Percentiles rank a stretch among this genome's conserved stretches.
Evolutionary conservation across 768 basidiomycete genomes (phyloP).

Genomic region (Lactarius deliciosus): DNA sequence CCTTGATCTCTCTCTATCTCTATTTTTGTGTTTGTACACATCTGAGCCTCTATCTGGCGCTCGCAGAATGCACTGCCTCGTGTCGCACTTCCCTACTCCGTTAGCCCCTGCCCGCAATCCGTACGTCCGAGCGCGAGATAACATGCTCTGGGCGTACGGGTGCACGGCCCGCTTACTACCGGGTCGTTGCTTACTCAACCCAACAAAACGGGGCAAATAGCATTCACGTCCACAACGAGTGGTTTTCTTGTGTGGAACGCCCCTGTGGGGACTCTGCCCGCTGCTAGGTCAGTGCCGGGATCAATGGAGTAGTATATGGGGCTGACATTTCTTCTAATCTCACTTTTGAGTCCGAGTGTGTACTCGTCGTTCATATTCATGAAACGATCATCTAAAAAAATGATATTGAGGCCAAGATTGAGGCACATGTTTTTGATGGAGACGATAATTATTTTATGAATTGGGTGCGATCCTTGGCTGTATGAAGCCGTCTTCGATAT

Average conservation of each 20-base stretch:
- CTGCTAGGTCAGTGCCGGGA: slow-evolving; percentile 74
- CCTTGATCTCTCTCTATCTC: slow-evolving; percentile 7
- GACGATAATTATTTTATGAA: too few relatives aligned
- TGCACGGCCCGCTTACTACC: slow-evolving; percentile 26
- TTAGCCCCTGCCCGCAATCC: slow-evolving; percentile 9
- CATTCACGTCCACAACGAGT: slow-evolving; percentile 38
- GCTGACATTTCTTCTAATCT: slow-evolving; percentile 50
- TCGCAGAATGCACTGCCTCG: slow-evolving; percentile 15
- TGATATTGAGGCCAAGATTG: neutral
- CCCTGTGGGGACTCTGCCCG: slow-evolving; percentile 81
- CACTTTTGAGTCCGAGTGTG: neutral
- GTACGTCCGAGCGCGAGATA: slow-evolving; percentile 21
- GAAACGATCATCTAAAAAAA: neutral
- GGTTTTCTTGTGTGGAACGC: slow-evolving; percentile 39
- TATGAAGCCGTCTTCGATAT: neutral
- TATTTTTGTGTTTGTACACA: slow-evolving; percentile 21
- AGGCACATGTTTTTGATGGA: neutral
- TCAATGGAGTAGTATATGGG: slow-evolving; percentile 77
- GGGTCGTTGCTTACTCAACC: slow-evolving; percentile 9
- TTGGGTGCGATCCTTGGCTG: too few relatives aligned
- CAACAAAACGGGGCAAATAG: slow-evolving; percentile 41
- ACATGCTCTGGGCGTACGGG: slow-evolving; percentile 21
- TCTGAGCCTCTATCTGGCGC: neutral
- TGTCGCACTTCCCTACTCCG: neutral
- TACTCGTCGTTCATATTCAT: too few relatives aligned